These are phyloP conservation scores for Termitomyces sp. DNA, from an alignment of 768 basidiomycete species.

Conservation along the genomic window DNA sequence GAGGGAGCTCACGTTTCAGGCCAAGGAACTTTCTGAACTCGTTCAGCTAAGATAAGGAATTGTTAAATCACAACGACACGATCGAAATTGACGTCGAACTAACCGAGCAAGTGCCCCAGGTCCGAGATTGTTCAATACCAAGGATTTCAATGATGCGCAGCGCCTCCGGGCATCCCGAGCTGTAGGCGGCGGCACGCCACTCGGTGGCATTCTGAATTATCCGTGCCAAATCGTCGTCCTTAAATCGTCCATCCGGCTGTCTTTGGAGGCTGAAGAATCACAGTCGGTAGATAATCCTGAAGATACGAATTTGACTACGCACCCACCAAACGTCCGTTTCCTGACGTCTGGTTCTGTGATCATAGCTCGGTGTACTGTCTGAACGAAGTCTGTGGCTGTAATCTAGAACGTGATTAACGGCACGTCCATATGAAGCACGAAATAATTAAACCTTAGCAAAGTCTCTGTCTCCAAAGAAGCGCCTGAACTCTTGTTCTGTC, in stretches of 20 bases:
- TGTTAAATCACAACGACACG: neutral
- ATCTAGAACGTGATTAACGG: slow-evolving; percentile 17
- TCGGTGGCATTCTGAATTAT: slow-evolving; percentile 61
- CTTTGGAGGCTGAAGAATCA: slow-evolving; percentile 38
- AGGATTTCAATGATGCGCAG: slow-evolving; percentile 65
- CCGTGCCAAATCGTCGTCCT: slow-evolving; percentile 54
- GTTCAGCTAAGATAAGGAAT: slow-evolving; percentile 38
- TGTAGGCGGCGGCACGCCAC: slow-evolving; percentile 53
- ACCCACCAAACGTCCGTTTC: slow-evolving; percentile 55
- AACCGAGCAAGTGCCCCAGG: slow-evolving; percentile 71
- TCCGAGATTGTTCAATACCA: slow-evolving; percentile 59
- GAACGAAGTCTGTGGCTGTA: slow-evolving; percentile 31
- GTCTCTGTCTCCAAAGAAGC: slow-evolving; percentile 35
- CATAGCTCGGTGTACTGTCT: slow-evolving; percentile 23
- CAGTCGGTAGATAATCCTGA: neutral
- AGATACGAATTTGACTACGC: slow-evolving; percentile 8
- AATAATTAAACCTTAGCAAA: slow-evolving; percentile 27
- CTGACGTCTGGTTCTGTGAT: slow-evolving; percentile 27
- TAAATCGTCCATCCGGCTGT: slow-evolving; percentile 47
- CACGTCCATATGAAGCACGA: neutral
- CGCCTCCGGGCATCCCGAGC: slow-evolving; percentile 63
- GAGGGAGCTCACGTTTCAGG: slow-evolving; percentile 46
- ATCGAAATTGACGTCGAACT: slow-evolving; percentile 16
- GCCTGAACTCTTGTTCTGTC: slow-evolving; percentile 42
- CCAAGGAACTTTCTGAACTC: slow-evolving; percentile 71